Evolutionary conservation across 768 basidiomycete species (phyloP).

Genomic region (Galerina sulciceps): DNA sequence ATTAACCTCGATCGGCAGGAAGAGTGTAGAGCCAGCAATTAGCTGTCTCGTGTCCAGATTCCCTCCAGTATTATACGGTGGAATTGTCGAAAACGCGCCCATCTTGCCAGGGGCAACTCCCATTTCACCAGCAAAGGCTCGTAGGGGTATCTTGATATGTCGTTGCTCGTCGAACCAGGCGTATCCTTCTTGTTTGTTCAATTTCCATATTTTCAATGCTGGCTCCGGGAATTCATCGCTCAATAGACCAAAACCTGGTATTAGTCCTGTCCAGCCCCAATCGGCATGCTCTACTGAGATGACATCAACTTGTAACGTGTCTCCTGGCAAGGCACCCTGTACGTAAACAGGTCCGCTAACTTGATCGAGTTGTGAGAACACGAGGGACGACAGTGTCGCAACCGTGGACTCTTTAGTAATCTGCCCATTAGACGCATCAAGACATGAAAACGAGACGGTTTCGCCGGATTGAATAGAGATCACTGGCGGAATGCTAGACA

Average conservation of each 20-base stretch:
- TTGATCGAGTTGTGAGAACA: conserved; percentile 55
- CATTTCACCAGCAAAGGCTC: conserved; percentile 69
- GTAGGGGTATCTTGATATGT: conserved; percentile 52
- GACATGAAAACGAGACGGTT: conserved; percentile 59
- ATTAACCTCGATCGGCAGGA: conserved; percentile 60
- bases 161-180: conserved; percentile 56
- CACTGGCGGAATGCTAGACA: conserved; percentile 52
- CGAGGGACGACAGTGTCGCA: conserved; percentile 39
- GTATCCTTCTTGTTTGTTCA: conserved; percentile 42
- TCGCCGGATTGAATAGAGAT: conserved; percentile 56
- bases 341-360: conserved; percentile 65
- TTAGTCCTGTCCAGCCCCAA: conserved; percentile 68
- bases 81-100: conserved; percentile 64
- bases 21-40: conserved; percentile 57
- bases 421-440: conserved; percentile 69
- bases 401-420: conserved; percentile 47
- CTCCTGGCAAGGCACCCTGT: conserved; percentile 54
- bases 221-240: conserved; percentile 57
- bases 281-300: conserved; percentile 53
- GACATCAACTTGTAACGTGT: conserved; percentile 64
- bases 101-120: conserved; percentile 55
- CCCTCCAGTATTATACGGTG: conserved; percentile 64
- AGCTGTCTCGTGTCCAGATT: conserved; percentile 67
- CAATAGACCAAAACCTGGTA: conserved; percentile 64
- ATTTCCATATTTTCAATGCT: conserved; percentile 57